These are phyloP conservation scores for Fermentozyma sake DNA, from an alignment of 1,139 yeast genomes.

Conservation along the genomic window DNA sequence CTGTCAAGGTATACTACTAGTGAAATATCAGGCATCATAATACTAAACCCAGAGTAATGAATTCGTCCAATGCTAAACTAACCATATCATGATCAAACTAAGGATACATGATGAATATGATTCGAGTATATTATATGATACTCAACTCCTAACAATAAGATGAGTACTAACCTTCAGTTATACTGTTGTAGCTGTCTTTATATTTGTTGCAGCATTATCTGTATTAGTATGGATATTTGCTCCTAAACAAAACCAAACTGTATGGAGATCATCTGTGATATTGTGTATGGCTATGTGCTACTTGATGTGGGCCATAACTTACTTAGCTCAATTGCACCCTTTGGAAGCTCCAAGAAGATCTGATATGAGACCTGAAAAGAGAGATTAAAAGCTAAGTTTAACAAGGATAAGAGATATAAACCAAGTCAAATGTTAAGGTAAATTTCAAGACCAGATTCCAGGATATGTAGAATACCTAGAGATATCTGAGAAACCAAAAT, in stretches of 20 bases:
- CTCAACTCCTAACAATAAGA: too few relatives aligned
- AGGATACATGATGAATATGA: constrained; percentile 1
- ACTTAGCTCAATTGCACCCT: constrained; percentile 76
- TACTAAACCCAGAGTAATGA: too few relatives aligned
- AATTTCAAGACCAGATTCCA: too few relatives aligned
- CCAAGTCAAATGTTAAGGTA: too few relatives aligned
- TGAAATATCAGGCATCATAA: too few relatives aligned
- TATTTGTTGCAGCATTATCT: constrained; percentile 56
- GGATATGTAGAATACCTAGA: too few relatives aligned
- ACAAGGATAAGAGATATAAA: too few relatives aligned
- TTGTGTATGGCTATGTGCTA: constrained; percentile 83
- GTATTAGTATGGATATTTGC: constrained; percentile 62
- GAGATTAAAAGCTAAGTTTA: too few relatives aligned
- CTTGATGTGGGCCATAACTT: constrained; percentile 94
- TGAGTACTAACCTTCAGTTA: constrained; percentile 48
- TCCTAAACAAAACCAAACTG: constrained; percentile 59
- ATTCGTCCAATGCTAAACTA: too few relatives aligned
- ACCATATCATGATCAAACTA: constrained; percentile 7
- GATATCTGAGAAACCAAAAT: too few relatives aligned
- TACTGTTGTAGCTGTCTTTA: constrained; percentile 66
- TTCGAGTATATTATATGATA: too few relatives aligned
- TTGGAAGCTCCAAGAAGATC: constrained; percentile 75
- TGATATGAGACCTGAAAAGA: constrained; percentile 67
- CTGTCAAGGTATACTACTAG: too few relatives aligned
- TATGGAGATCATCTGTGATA: constrained; percentile 87